phyloP scores from a whole-genome alignment of 768 basidiomycete species.

The Lentinula aciculospora region DNA sequence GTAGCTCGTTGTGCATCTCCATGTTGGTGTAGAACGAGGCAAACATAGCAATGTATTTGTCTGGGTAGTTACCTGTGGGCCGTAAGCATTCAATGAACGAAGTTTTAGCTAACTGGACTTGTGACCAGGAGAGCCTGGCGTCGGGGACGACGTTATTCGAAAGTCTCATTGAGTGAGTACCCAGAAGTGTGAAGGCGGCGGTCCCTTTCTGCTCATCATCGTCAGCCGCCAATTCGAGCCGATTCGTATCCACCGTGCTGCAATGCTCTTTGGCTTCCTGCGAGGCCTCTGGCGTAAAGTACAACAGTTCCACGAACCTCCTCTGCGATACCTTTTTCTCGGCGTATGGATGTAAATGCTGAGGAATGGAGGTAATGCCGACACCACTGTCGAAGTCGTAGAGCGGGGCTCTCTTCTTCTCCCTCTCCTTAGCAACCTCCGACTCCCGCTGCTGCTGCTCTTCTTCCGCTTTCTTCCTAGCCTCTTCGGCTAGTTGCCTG shows the following conservation, averaged over 20 bases:
- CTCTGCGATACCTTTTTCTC: background rate
- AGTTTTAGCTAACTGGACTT: background rate
- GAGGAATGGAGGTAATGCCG: background rate
- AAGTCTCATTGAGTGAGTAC: background rate
- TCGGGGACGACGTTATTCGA: background rate
- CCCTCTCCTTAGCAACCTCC: constrained; percentile 12
- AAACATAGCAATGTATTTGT: background rate
- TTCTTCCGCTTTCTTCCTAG: constrained; percentile 2
- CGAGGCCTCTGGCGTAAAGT: background rate
- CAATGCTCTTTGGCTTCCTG: background rate
- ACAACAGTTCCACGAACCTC: constrained; percentile 4
- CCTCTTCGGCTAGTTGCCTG: constrained; percentile 16
- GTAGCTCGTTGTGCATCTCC: background rate
- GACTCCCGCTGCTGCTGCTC: constrained; percentile 12
- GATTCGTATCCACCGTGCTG: background rate
- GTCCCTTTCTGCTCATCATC: background rate
- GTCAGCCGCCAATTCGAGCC: background rate
- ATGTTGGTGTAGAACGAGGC: constrained; percentile 2
- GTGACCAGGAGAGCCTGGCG: background rate
- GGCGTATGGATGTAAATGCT: background rate
- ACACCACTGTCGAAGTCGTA: background rate
- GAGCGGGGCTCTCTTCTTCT: constrained; percentile 6
- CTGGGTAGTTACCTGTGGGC: background rate
- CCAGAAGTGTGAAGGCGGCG: background rate
- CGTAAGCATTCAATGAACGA: background rate